These are phyloP conservation scores for Loxodes magnus DNA, from an alignment of 73 alveolate species.

Conservation along the genomic window DNA sequence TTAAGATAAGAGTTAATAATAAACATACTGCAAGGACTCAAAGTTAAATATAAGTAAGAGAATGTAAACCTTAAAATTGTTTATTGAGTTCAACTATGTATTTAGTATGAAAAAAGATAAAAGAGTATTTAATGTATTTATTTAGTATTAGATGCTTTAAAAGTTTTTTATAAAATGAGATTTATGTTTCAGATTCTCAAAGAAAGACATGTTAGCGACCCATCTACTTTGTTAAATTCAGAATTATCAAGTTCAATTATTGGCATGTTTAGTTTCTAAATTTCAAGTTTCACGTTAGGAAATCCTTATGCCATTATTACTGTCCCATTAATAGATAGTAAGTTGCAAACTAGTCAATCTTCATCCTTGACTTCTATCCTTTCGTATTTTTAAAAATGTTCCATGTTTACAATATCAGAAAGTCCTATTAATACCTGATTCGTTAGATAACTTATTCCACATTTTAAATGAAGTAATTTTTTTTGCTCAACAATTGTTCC, in stretches of 20 bases:
- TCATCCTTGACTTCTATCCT: conserved; percentile 9
- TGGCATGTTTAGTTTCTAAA: not conserved
- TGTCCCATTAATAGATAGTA: conserved; percentile 6
- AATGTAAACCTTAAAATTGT: too few species aligned
- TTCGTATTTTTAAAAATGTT: conserved; percentile 1
- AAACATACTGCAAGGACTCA: too few species aligned
- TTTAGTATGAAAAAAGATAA: too few species aligned
- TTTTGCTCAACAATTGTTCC: not conserved
- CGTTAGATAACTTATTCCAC: conserved; percentile 1
- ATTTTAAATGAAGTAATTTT: conserved; percentile 9
- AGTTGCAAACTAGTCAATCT: conserved; percentile 6
- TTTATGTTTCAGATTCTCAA: too few species aligned
- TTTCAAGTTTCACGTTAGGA: not conserved
- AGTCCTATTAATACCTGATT: conserved; percentile 1
- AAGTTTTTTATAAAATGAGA: too few species aligned
- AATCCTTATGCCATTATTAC: not conserved
- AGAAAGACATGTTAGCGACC: conserved; percentile 12
- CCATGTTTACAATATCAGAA: not conserved
- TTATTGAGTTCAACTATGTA: too few species aligned
- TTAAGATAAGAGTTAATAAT: too few species aligned
- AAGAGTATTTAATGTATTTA: too few species aligned
- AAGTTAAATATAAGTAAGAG: too few species aligned
- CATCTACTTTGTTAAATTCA: conserved; percentile 13
- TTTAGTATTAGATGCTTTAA: too few species aligned
- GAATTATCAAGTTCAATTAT: not conserved